Base-by-base conservation (phyloP, 306 rosid genomes). In the Arachis hypogaea region DNA sequence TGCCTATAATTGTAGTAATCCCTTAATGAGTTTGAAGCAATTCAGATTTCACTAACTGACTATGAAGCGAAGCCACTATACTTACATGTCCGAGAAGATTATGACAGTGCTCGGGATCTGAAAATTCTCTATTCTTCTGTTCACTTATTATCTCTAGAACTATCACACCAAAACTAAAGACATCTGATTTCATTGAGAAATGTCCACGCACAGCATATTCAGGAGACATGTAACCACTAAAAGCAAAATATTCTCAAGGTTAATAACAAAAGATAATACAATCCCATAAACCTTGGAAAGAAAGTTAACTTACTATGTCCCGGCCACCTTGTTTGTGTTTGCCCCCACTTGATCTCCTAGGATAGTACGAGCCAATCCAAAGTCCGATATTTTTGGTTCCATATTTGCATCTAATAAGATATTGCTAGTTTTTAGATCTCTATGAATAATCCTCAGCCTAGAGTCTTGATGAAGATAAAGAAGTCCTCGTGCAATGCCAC, bases 381-480 rank as follows among this genome's bases (percentile, higher is more conserved):
- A 69, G 74, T 69, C 74, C n/a, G 49, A 68, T 51, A 68, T 69
- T 55, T 69, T 54, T 6, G 63, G 41, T 3, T 69, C 30, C 74
- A 69, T 38, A 22, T 54, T 8, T 38, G 51, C 51, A 54, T 69
- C 74, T 5, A 69, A 22, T 3, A 69, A 18, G 9, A 69, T 55
- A 55, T 69, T 69, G 63, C 63, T 69, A 3, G 74, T 36, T 69
- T 69, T 69, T 1, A 69, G 1, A 52, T 69, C 74, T 41, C 63
- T 69, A 41, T 69, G 74, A 55, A 69, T 55, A 69, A 69, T 54
- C 14, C 68, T 67, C 5, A 76, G 11, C 5, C 61, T 67, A 7
- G 80, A 76, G 28, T 76, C 80, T 38, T 59, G 74, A 59, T 76
- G 80, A 59, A 76, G 68, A 59, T 76, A 76, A 36, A 76, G 68